These are phyloP conservation scores for Striga asiatica DNA, from an alignment of 257 asterid species.

Conservation along the genomic window DNA sequence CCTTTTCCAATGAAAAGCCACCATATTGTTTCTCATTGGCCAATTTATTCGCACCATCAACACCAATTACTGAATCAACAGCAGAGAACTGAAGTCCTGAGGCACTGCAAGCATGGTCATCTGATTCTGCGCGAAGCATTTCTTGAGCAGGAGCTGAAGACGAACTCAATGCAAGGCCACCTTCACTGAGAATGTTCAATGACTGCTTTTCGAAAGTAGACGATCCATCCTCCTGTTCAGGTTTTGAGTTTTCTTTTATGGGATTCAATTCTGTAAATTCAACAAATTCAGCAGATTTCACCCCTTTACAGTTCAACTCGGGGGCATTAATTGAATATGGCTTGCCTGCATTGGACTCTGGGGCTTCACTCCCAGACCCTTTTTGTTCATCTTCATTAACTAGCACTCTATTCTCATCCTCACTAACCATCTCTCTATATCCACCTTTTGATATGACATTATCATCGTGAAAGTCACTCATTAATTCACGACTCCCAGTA, in stretches of 20 bases:
- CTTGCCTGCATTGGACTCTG: conserved; percentile 12
- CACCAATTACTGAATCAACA: conserved; percentile 19
- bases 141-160: conserved; percentile 13
- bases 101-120: conserved; percentile 14
- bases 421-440: conserved; percentile 18
- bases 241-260: conserved; percentile 13
- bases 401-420: conserved; percentile 10
- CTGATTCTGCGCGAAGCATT: conserved; percentile 19
- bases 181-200: conserved; percentile 16
- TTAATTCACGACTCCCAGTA: conserved; percentile 17
- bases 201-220: conserved; percentile 19
- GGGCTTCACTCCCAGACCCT: conserved; percentile 16
- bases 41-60: conserved; percentile 18
- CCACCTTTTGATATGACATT: conserved; percentile 11
- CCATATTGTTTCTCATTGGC: conserved; percentile 20
- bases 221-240: conserved; percentile 17
- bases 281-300: conserved; percentile 15
- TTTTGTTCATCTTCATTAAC: conserved; percentile 20
- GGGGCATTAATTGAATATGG: conserved; percentile 17
- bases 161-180: conserved; percentile 14
- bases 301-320: conserved; percentile 18
- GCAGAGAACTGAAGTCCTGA: conserved; percentile 17
- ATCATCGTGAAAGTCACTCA: conserved; percentile 18
- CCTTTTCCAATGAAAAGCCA: conserved; percentile 18
- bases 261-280: conserved; percentile 14